Base-by-base conservation (phyloP, 805 yeast genomes). In the Metschnikowia noctiluminum region DNA sequence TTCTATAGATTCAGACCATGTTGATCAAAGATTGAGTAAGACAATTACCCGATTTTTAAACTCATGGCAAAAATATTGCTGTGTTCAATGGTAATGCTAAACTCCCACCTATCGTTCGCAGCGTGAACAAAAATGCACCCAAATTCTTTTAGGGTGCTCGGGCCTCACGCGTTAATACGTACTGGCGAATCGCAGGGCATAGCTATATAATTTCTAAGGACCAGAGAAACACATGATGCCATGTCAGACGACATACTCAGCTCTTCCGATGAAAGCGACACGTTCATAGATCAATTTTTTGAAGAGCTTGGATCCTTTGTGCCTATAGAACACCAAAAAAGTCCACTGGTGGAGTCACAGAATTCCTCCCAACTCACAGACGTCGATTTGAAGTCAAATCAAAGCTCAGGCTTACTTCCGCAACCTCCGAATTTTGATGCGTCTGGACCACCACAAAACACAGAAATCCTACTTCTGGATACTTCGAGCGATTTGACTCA, bases 241-340 rank as follows among this genome's bases (percentile, higher is more conserved):
- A 46, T 46, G 40, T 30, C 38, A 31, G 42, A 34, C 41, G 35
- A 21, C 30, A 13, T 31, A 28, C 8, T 27, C 43, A 13, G 35
- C 40, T 26, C 45, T 15, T 28, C 42, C 9, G 40, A 39, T 10
- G 43, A 21, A 8, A 14, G 40, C 31, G 40, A 41, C 28, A 26
- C 11, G 8, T 36, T 42, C 28, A 42, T 42, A 11, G 45, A 42
- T 30, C 35, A 35, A 28, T 13, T 42, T n/a, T 36, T 42, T 14
- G 45, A 35, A 15, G 45, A 42, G 16, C 45, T 42, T 8, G 45
- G 40, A 34, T 7, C 40, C 7, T 34, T 8, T 28, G 36, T 31
- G 26, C 14, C 15, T 12, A n/a, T 7, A 15, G 28, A 16, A 15
- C 11, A 30, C 10, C 12, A n/a, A 15, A 15, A 11, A 8, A 6